phyloP scores from a whole-genome alignment of 2,329 filamentous ascomycete species.

The Claviceps sp. region DNA sequence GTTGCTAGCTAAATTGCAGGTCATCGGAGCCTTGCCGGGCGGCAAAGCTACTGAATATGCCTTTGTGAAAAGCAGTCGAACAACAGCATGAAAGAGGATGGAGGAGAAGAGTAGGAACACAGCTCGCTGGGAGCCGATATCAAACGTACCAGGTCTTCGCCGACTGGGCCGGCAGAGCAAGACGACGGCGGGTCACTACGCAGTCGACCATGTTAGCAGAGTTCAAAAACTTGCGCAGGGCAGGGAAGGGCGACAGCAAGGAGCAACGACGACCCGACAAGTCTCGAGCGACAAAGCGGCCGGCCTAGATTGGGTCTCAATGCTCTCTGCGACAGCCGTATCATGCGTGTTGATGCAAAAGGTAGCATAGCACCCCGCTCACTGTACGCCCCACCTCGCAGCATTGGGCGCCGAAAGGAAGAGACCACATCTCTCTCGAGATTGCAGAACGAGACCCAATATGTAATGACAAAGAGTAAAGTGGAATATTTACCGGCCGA shows the following conservation, averaged over 20 bases:
- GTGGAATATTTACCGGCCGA: conserved; percentile 58
- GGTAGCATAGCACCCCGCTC: conserved; percentile 21
- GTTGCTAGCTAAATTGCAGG: background rate
- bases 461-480: conserved; percentile 6
- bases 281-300: background rate
- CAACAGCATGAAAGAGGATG: background rate
- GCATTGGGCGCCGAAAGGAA: conserved; percentile 13
- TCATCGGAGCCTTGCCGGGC: background rate
- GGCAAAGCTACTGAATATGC: background rate
- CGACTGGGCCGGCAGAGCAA: conserved; percentile 92
- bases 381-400: conserved; percentile 23
- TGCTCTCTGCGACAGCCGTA: conserved; percentile 1
- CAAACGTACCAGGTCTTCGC: conserved; percentile 85
- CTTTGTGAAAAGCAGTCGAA: background rate
- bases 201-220: conserved; percentile 11
- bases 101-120: background rate
- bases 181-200: conserved; percentile 91
- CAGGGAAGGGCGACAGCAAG: background rate
- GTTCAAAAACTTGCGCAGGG: background rate
- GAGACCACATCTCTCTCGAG: conserved; percentile 10
- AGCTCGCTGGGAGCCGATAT: too few relatives aligned
- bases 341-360: conserved; percentile 5
- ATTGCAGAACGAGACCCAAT: background rate
- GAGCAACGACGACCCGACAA: background rate
- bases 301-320: too few relatives aligned